Percentiles rank a stretch among this genome's conserved stretches.
phyloP scores from a whole-genome alignment of 805 yeast genomes.

The Schwanniomyces sp. region DNA sequence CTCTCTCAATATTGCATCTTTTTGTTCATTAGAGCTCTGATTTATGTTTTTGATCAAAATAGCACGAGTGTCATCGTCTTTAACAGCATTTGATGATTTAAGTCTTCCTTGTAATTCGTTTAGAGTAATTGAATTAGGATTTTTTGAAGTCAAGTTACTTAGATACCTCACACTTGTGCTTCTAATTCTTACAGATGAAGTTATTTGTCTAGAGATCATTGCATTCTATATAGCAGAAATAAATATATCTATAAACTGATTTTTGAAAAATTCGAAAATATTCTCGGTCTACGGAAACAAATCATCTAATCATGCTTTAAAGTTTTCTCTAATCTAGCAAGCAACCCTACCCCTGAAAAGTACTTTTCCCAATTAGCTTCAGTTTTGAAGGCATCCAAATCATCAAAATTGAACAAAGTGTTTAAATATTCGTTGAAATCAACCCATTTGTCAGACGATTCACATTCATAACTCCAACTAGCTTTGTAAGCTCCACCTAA shows the following conservation, averaged over 20 bases:
- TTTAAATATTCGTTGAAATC: slow-evolving; percentile 43
- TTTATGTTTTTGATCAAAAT: slow-evolving; percentile 10
- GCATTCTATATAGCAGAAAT: not conserved
- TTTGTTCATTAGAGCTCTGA: slow-evolving; percentile 8
- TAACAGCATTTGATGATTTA: not conserved
- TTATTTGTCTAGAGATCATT: not conserved
- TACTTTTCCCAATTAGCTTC: slow-evolving; percentile 48
- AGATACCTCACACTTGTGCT: not conserved
- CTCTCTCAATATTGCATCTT: slow-evolving; percentile 15
- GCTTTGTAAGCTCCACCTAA: slow-evolving; percentile 89
- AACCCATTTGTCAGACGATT: slow-evolving; percentile 31
- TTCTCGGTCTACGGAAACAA: not conserved
- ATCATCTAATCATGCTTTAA: slow-evolving; percentile 12
- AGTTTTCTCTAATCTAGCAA: slow-evolving; percentile 45
- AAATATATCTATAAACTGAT: not conserved
- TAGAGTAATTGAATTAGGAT: slow-evolving; percentile 4
- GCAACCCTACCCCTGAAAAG: slow-evolving; percentile 51
- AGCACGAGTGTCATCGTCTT: slow-evolving; percentile 8
- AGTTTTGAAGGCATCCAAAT: slow-evolving; percentile 42
- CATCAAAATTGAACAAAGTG: slow-evolving; percentile 48
- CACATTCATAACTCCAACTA: slow-evolving; percentile 59
- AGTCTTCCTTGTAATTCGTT: slow-evolving; percentile 5
- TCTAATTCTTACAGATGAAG: not conserved
- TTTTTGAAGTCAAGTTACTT: slow-evolving; percentile 5
- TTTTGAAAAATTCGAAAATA: not conserved